Evolutionary conservation across 2,329 filamentous ascomycete genomes (phyloP).

Genomic region (Colletotrichum aenigma): DNA sequence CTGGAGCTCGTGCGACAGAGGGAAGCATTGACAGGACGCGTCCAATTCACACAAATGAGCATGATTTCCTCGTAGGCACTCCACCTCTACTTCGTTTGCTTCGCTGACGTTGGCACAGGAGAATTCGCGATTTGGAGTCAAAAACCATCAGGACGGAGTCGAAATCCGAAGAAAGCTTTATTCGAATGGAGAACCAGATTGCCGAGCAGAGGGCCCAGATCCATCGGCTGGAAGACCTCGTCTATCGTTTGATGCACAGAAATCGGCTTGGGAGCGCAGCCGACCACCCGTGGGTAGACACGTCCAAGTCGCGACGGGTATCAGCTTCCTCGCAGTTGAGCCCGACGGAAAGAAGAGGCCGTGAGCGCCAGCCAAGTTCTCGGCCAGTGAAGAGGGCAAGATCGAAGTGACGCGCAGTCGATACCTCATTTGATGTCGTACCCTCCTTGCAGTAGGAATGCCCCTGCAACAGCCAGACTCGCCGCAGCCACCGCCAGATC

Average conservation of each 20-base stretch:
- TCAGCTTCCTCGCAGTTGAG: constrained; percentile 5
- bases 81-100: background rate
- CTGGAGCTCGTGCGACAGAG: constrained; percentile 50
- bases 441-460: constrained; percentile 53
- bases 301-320: constrained; percentile 1
- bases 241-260: constrained; percentile 28
- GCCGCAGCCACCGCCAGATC: constrained; percentile 68
- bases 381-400: background rate
- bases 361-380: background rate
- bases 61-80: constrained; percentile 46
- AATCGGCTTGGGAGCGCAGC: constrained; percentile 10
- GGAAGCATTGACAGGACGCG: constrained; percentile 46
- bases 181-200: constrained; percentile 27
- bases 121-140: constrained; percentile 39
- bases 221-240: constrained; percentile 28
- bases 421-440: constrained; percentile 46
- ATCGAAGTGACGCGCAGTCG: constrained; percentile 1
- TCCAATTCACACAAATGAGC: constrained; percentile 53
- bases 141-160: constrained; percentile 32
- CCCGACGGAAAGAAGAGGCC: constrained; percentile 2
- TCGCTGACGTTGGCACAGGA: constrained; percentile 21
- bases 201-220: constrained; percentile 30
- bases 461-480: constrained; percentile 51
- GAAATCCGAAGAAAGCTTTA: constrained; percentile 30
- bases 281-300: constrained; percentile 6